phyloP scores from a whole-genome alignment of 495 filamentous ascomycete genomes.

The Podospora comata region DNA sequence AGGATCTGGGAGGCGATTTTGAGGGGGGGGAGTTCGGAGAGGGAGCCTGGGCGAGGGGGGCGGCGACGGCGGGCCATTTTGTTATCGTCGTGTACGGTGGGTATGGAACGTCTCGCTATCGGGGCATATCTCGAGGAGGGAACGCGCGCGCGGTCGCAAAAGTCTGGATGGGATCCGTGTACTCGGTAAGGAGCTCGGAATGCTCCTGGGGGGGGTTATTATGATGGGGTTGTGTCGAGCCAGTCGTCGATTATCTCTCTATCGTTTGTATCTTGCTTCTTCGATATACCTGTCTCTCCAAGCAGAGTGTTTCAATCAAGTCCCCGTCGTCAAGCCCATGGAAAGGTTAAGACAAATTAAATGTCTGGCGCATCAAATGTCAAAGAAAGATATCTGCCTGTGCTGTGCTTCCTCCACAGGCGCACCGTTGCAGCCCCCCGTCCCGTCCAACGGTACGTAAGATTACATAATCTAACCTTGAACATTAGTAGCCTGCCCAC shows the following conservation, averaged over 20 bases:
- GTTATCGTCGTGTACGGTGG: neutral
- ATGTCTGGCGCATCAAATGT: neutral
- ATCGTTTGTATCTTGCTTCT: no score
- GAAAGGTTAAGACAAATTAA: no score
- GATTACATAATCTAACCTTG: constrained; percentile 12
- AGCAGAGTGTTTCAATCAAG: no score
- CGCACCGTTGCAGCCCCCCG: no score
- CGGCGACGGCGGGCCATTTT: constrained; percentile 72
- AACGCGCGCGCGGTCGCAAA: no score
- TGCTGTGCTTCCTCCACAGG: neutral
- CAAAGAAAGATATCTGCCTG: neutral
- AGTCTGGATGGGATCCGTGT: no score
- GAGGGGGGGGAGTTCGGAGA: constrained; percentile 76
- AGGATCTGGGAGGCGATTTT: constrained; percentile 85
- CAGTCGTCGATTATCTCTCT: no score
- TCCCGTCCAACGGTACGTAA: neutral
- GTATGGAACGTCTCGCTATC: neutral
- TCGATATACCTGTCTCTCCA: no score
- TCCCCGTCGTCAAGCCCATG: no score
- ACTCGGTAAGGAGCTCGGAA: no score
- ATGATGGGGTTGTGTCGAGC: no score
- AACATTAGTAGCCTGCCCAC: neutral
- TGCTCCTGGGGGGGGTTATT: no score
- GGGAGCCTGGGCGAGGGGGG: constrained; percentile 72
- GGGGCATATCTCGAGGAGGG: neutral